phyloP scores from a whole-genome alignment of 306 rosid genomes.

The Rosa persica region DNA sequence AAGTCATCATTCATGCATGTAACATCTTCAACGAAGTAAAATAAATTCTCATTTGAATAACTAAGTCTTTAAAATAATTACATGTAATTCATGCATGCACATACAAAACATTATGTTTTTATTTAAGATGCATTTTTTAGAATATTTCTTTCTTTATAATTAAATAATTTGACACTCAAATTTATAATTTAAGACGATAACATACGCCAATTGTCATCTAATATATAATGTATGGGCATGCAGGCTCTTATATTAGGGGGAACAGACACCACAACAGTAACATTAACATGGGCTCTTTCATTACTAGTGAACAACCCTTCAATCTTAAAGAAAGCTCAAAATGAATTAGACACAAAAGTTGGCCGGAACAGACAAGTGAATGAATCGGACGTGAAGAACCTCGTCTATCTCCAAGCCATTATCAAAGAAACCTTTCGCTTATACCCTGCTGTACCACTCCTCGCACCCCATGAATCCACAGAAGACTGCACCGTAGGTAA shows the following conservation, averaged over 20 bases:
- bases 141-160: too few relatives aligned
- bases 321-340: conserved; percentile 9
- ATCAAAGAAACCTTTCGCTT: conserved; percentile 35
- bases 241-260: conserved; percentile 28
- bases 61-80: too few relatives aligned
- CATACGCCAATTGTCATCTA: too few relatives aligned
- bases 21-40: too few relatives aligned
- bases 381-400: conserved; percentile 28
- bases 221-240: not conserved
- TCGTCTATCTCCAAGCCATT: conserved; percentile 31
- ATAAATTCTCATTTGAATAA: too few relatives aligned
- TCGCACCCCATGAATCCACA: conserved; percentile 8
- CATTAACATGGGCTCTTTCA: conserved; percentile 30
- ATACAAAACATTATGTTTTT: too few relatives aligned
- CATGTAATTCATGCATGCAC: too few relatives aligned
- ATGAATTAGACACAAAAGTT: conserved; percentile 26
- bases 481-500: conserved; percentile 34
- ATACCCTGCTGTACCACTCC: conserved; percentile 29
- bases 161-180: too few relatives aligned
- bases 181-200: too few relatives aligned
- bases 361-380: conserved; percentile 26
- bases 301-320: conserved; percentile 25
- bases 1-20: too few relatives aligned
- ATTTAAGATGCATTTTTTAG: too few relatives aligned
- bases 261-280: conserved; percentile 25